A percentile compares a stretch with the other conserved stretches of the same genome.
Conservation (phyloP, 2,329 filamentous ascomycete species). For the Fusarium torreyae region DNA sequence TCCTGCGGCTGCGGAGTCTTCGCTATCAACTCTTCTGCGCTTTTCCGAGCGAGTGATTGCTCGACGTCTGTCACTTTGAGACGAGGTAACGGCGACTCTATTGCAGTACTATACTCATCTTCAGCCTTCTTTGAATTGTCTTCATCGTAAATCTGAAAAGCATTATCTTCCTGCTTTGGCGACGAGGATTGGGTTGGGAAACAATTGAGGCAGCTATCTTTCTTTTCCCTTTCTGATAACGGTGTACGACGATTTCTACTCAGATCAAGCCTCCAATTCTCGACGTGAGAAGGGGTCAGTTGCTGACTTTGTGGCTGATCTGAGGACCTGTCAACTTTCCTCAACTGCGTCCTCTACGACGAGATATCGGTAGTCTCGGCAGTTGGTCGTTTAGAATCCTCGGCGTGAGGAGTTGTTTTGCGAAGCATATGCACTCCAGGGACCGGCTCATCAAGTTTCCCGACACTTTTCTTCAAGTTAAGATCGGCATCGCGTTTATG, state of each 20-base stretch:
- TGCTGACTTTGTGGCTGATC: constrained; percentile 28
- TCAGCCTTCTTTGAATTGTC: constrained; percentile 7
- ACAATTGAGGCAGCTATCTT: constrained; percentile 44
- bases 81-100: constrained; percentile 34
- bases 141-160: constrained; percentile 9
- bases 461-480: not conserved
- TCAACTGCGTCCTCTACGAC: constrained; percentile 46
- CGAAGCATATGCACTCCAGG: constrained; percentile 16
- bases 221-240: constrained; percentile 28
- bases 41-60: constrained; percentile 47
- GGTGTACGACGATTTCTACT: constrained; percentile 37
- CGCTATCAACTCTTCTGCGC: constrained; percentile 36
- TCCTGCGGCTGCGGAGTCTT: constrained; percentile 18
- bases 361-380: constrained; percentile 31
- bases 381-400: constrained; percentile 12
- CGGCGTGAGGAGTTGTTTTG: constrained; percentile 16
- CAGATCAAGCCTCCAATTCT: constrained; percentile 46
- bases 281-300: constrained; percentile 29
- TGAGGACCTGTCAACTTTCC: constrained; percentile 43
- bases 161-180: constrained; percentile 9
- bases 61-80: constrained; percentile 51
- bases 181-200: constrained; percentile 40
- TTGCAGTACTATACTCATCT: constrained; percentile 6
- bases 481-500: not conserved
- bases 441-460: constrained; percentile 7